These are phyloP conservation scores for Gossypium australe DNA, from an alignment of 345 rosid genomes.

Conservation along the genomic window DNA sequence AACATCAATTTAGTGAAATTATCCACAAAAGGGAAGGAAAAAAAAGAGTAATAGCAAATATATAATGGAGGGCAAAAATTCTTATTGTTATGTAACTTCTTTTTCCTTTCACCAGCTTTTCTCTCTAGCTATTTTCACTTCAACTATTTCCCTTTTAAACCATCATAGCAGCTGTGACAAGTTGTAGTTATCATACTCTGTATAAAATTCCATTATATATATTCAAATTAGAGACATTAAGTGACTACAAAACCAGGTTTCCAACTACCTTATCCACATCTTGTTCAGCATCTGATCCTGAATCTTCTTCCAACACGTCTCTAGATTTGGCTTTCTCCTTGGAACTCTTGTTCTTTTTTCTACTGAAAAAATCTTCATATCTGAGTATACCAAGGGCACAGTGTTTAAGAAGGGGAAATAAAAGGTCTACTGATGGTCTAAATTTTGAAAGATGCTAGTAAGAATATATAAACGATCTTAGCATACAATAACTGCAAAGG, in stretches of 20 bases:
- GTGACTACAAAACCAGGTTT: slow-evolving; percentile 28
- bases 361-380: slow-evolving; percentile 77
- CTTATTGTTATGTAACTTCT: background rate
- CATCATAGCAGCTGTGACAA: background rate
- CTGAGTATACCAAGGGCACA: slow-evolving; percentile 27
- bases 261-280: slow-evolving; percentile 22
- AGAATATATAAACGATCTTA: background rate
- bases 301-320: slow-evolving; percentile 36
- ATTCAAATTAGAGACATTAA: background rate
- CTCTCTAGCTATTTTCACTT: background rate
- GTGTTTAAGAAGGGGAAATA: background rate
- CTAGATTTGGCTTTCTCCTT: slow-evolving; percentile 27
- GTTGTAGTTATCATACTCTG: background rate
- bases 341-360: slow-evolving; percentile 36
- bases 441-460: background rate
- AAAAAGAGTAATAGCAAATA: background rate
- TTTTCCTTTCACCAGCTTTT: background rate
- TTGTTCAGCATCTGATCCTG: slow-evolving; percentile 32
- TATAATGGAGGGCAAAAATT: background rate
- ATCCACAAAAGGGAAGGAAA: background rate
- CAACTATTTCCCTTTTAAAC: background rate
- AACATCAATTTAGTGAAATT: background rate
- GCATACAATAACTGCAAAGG: background rate
- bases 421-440: background rate
- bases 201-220: background rate